Conservation (phyloP, 2,329 filamentous ascomycete genomes). For the Aspergillus caelatus region DNA sequence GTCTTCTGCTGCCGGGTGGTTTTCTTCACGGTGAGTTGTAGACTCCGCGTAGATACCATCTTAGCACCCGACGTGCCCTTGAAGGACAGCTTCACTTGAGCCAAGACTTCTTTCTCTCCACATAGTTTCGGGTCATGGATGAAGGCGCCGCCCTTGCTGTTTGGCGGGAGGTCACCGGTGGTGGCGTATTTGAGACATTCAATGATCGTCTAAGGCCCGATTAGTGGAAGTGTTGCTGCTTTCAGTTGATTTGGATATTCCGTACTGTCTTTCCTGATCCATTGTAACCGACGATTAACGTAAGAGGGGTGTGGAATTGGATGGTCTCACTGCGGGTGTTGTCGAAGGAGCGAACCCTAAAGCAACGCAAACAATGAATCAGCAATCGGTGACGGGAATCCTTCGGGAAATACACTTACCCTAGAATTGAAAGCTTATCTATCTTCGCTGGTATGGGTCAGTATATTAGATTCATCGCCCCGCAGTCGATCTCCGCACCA, state of each 20-base stretch:
- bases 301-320: conserved; percentile 85
- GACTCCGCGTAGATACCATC: conserved; percentile 79
- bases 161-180: conserved; percentile 88
- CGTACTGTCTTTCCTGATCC: conserved; percentile 87
- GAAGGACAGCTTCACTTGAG: conserved; percentile 90
- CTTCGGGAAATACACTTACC: conserved; percentile 47
- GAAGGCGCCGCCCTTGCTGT: conserved; percentile 86
- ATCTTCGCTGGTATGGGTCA: conserved; percentile 66
- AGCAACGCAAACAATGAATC: conserved; percentile 11
- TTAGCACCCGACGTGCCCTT: conserved; percentile 74
- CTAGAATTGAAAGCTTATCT: conserved; percentile 84
- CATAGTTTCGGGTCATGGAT: conserved; percentile 95
- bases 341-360: conserved; percentile 80
- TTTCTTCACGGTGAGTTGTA: conserved; percentile 88
- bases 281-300: conserved; percentile 95
- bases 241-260: conserved; percentile 6
- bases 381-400: background rate
- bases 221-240: conserved; percentile 7
- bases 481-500: conserved; percentile 12
- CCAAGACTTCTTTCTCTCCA: conserved; percentile 84
- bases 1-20: conserved; percentile 75
- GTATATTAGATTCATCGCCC: conserved; percentile 4
- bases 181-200: conserved; percentile 98
- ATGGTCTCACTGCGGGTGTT: conserved; percentile 75
- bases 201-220: conserved; percentile 73